A percentile compares a stretch with the other conserved stretches of the same genome.
Evolutionary conservation across 768 basidiomycete genomes (phyloP).

Genomic region (Agaricus sinodeliciosus): DNA sequence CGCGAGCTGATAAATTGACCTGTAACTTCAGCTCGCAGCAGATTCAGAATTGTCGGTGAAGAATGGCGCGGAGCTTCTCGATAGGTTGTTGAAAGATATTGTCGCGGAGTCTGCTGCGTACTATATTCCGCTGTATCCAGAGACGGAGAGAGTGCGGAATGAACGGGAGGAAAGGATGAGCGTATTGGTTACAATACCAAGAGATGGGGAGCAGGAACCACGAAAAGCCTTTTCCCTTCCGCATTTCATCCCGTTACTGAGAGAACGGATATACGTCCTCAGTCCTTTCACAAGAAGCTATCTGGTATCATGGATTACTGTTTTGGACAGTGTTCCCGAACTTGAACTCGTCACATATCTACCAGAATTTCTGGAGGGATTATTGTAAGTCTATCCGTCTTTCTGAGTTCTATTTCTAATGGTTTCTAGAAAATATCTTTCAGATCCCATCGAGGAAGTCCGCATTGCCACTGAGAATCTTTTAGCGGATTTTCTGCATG

Average conservation of each 20-base stretch:
- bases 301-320: conserved; percentile 94
- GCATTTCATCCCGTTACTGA: conserved; percentile 89
- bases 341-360: conserved; percentile 91
- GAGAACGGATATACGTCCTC: conserved; percentile 90
- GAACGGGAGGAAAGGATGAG: conserved; percentile 48
- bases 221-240: conserved; percentile 89
- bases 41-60: conserved; percentile 95
- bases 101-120: conserved; percentile 95
- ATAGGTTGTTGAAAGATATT: conserved; percentile 95
- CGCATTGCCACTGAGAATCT: conserved; percentile 86
- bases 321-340: conserved; percentile 94
- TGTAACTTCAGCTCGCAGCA: conserved; percentile 69
- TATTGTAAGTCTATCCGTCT: conserved; percentile 56
- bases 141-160: conserved; percentile 64
- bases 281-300: conserved; percentile 95
- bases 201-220: conserved; percentile 38
- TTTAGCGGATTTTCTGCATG: conserved; percentile 82
- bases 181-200: conserved; percentile 61
- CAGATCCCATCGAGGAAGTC: conserved; percentile 92
- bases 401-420: conserved; percentile 3
- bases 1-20: conserved; percentile 86
- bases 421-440: conserved; percentile 76
- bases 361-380: conserved; percentile 90
- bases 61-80: conserved; percentile 95
- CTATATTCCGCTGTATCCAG: conserved; percentile 84